Evolutionary conservation across 352 stramenopile genomes (phyloP).

Genomic region (Phytophthora fragariaefolia): DNA sequence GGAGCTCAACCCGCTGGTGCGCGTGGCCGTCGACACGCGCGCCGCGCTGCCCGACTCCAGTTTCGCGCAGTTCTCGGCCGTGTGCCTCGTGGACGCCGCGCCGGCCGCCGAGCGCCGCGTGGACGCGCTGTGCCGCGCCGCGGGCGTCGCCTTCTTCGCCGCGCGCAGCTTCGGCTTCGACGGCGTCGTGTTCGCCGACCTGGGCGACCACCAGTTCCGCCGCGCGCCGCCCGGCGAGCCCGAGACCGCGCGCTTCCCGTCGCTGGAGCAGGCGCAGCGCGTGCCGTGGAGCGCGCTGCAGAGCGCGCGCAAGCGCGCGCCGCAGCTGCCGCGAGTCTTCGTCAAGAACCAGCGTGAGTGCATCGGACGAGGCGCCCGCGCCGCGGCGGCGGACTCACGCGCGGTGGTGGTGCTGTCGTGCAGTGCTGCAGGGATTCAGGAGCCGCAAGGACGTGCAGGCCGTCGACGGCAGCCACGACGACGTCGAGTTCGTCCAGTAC

Average conservation of each 20-base stretch:
- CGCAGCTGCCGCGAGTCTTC: slow-evolving; percentile 77
- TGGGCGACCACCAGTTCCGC: slow-evolving; percentile 73
- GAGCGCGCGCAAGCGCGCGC: slow-evolving; percentile 72
- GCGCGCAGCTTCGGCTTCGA: slow-evolving; percentile 81
- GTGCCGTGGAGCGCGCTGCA: slow-evolving; percentile 71
- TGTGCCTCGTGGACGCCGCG: slow-evolving; percentile 70
- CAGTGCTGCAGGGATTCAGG: slow-evolving; percentile 75
- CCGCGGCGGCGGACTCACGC: no score
- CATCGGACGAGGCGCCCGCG: no score
- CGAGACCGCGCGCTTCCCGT: slow-evolving; percentile 59
- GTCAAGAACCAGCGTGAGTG: slow-evolving; percentile 79
- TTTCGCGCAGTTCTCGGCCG: slow-evolving; percentile 89
- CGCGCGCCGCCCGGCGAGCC: slow-evolving; percentile 48
- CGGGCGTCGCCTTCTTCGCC: slow-evolving; percentile 75
- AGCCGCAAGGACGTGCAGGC: slow-evolving; percentile 21
- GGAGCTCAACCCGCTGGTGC: slow-evolving; percentile 95
- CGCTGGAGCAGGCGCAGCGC: slow-evolving; percentile 52
- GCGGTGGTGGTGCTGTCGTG: slow-evolving; percentile 2
- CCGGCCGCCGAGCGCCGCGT: slow-evolving; percentile 59
- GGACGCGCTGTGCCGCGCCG: slow-evolving; percentile 62
- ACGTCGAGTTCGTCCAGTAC: slow-evolving; percentile 65
- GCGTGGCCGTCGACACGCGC: slow-evolving; percentile 80
- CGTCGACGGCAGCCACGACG: slow-evolving; percentile 31
- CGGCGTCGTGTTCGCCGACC: slow-evolving; percentile 79
- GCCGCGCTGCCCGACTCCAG: slow-evolving; percentile 65